Conservation (phyloP, 108 stramenopile genomes). For the Nitzschia sp. region DNA sequence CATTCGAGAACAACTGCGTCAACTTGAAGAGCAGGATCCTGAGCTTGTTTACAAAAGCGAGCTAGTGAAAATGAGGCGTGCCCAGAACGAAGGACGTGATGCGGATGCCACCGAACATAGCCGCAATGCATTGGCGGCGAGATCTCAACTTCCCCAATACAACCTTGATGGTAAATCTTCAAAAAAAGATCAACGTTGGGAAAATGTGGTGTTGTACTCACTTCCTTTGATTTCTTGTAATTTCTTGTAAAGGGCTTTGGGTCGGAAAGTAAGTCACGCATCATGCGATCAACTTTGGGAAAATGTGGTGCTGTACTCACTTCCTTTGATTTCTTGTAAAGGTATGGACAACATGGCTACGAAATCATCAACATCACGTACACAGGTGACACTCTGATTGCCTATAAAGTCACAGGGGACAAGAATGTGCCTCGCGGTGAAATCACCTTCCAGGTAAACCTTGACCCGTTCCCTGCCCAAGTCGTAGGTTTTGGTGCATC, state of each 20-base stretch:
- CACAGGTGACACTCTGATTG: conserved; percentile 69
- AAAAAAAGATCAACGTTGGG: conserved; percentile 7
- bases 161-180: conserved; percentile 85
- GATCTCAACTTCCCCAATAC: conserved; percentile 63
- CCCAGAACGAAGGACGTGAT: conserved; percentile 40
- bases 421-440: conserved; percentile 76
- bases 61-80: conserved; percentile 32
- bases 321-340: conserved; percentile 4
- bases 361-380: conserved; percentile 80
- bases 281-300: not conserved
- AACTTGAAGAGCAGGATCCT: conserved; percentile 48
- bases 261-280: conserved; percentile 76
- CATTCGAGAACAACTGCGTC: conserved; percentile 41
- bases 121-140: conserved; percentile 40
- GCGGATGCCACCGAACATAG: conserved; percentile 49
- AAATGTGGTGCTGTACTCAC: conserved; percentile 3
- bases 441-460: conserved; percentile 77
- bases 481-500: not conserved
- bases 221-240: not conserved
- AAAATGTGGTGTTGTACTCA: conserved; percentile 1
- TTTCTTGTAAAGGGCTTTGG: no score
- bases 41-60: conserved; percentile 53
- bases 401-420: conserved; percentile 83
- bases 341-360: conserved; percentile 74
- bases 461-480: conserved; percentile 27